Evolutionary conservation across 1,139 yeast species (phyloP), one percentile per base, ranked within the genome.

Genomic region (Spencermartinsiella ligniputridi): DNA sequence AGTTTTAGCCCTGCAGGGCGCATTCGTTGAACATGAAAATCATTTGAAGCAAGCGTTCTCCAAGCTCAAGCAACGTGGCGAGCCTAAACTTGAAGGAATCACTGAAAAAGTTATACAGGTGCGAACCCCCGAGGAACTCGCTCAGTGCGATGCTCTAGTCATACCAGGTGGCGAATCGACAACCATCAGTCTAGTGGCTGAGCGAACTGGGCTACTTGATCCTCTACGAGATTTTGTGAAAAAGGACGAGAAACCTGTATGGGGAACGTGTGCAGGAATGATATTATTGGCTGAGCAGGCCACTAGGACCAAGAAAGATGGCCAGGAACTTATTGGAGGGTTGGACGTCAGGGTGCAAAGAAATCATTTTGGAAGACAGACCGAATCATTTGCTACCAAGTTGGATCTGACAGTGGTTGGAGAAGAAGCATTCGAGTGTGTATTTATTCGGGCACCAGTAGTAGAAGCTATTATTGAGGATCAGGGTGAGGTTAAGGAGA

Each of bases 231-330:
- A 68, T 6, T 80, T 74, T 58, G 78, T 81, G 25, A 73, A 72
- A 41, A 66, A 53, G 19, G 48, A 52, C n/a, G 48, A 55, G 18
- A 76, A 75, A 53, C 80, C 87, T 1, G 74, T 80, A 22, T 86
- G 95, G 95, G 95, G 95, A 0, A 86, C 95, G 1, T 86, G 95
- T 64, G 95, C 95, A 3, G 95, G 95, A 2, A 68, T 86, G 53
- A 85, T 86, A 47, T 72, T 85, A 53, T 67, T 86, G 35, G 75
- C 90, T 8, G 71, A 74, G 46, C 71, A 76, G 45, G 73, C 84
- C 25, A 60, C 68, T 11, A 78, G 76, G 57, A 84, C 83, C 18
- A 56, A 61, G 18, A 70, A 72, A 38, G 72, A 71, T 1, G 74
- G 77, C n/a, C 89, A 84, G 53, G 68, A 74, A 48, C 62, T 80